Conservation (phyloP, 768 basidiomycete species). For the Austroboletus eburneus region DNA sequence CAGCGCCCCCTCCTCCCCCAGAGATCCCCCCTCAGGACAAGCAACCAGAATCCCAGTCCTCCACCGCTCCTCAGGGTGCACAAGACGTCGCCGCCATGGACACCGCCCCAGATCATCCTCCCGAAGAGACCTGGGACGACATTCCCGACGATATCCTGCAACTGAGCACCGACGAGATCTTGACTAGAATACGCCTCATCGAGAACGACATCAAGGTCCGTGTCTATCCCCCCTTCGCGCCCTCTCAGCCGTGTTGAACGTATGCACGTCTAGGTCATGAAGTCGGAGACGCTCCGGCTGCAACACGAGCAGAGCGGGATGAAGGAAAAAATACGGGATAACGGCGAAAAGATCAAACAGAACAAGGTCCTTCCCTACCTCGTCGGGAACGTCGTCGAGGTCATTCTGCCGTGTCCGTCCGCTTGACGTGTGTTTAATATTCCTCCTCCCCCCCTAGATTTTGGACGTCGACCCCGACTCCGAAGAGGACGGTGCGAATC, state of each 20-base stretch:
- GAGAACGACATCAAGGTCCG: slow-evolving; percentile 94
- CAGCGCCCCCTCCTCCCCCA: slow-evolving; percentile 51
- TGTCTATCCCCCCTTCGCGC: not conserved
- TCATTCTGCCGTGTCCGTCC: slow-evolving; percentile 25
- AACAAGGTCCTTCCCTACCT: slow-evolving; percentile 98
- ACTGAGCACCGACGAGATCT: slow-evolving; percentile 79
- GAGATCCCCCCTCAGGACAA: slow-evolving; percentile 43
- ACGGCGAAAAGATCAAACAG: slow-evolving; percentile 97
- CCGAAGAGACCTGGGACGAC: slow-evolving; percentile 85
- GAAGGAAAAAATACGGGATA: slow-evolving; percentile 99
- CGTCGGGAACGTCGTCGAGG: slow-evolving; percentile 97
- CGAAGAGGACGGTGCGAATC: slow-evolving; percentile 93
- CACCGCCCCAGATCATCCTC: slow-evolving; percentile 62
- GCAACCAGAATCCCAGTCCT: slow-evolving; percentile 40
- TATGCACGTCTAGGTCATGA: slow-evolving; percentile 72
- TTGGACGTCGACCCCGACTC: slow-evolving; percentile 91
- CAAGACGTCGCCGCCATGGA: slow-evolving; percentile 56
- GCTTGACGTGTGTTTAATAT: not conserved
- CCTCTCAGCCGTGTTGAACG: not conserved
- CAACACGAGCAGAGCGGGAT: slow-evolving; percentile 94
- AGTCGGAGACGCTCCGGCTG: slow-evolving; percentile 86
- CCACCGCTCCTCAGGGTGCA: slow-evolving; percentile 28
- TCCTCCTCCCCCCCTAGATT: slow-evolving; percentile 51
- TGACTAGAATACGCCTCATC: slow-evolving; percentile 85
- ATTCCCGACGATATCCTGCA: slow-evolving; percentile 84